Evolutionary conservation across 108 stramenopile genomes (phyloP), one percentile per base, ranked within the genome.

Genomic region (Discostella stelligeroides): DNA sequence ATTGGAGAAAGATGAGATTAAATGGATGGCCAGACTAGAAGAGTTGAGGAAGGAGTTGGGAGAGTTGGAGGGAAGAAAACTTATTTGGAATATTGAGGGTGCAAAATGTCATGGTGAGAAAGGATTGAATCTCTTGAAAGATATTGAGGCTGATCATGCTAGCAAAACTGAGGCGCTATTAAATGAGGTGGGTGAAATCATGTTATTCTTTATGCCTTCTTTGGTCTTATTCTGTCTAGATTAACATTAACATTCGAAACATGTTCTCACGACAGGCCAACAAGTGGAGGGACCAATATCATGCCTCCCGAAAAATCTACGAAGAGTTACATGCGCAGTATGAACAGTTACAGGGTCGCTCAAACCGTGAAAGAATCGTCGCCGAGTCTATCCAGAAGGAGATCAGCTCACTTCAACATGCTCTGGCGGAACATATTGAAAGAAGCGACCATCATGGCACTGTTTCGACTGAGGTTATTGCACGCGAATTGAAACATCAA

Each of bases 211-310:
- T 12, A 0, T 13, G 18, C 18, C 25, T 10, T n/a, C n/a, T n/a
- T n/a, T n/a, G 21, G 39, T 20, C 12, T 23, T n/a, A 29, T 14
- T 59, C 24, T 43, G 14, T 8, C 4, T 39, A 15, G 21, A 43
- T 38, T 10, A 42, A 43, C 24, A 47, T 51, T 8, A 21, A 51
- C 23, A 21, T 51, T 7, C 23, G 10, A 17, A 14, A 46, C 45
- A 14, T 17, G 1, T 17, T 46, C 45, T 10, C 17, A 17, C 45
- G 21, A 2, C 23, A 69, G 68, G 59, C 49, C 49, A 59, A 28
- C 27, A 75, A 53, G 30, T 76, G 75, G 75, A 55, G 75, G 46
- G 61, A 56, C 2, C 50, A 66, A 56, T 76, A 37, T 28, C 63
- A 62, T 43, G 55, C 41, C 15, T 48, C 67, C 24, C 60, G 54